A percentile compares a stretch with the other conserved stretches of the same genome.
phyloP scores from a whole-genome alignment of 169 alveolate species.

The Theileria annulata region DNA sequence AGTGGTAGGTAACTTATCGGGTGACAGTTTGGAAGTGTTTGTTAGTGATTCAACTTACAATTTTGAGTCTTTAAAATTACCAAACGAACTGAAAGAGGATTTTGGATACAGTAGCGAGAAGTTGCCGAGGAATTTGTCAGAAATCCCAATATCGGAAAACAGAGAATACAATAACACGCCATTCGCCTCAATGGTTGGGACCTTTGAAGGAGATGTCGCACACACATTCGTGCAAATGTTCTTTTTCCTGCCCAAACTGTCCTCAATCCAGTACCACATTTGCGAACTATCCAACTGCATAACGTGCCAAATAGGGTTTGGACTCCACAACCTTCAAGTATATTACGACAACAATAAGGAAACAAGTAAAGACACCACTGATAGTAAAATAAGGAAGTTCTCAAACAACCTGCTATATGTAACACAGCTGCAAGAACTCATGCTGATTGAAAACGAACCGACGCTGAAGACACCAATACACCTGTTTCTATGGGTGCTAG shows the following conservation, averaged over 20 bases:
- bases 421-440: conserved; percentile 58
- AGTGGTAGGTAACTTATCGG: background rate
- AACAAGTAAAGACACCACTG: background rate
- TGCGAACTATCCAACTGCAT: conserved; percentile 60
- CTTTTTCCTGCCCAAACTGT: conserved; percentile 53
- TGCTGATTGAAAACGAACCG: conserved; percentile 49
- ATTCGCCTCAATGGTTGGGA: conserved; percentile 55
- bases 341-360: conserved; percentile 37
- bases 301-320: conserved; percentile 64
- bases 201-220: conserved; percentile 54
- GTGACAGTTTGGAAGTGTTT: conserved; percentile 22
- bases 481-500: conserved; percentile 57
- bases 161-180: conserved; percentile 30
- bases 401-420: conserved; percentile 27
- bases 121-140: conserved; percentile 25
- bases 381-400: conserved; percentile 7
- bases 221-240: conserved; percentile 61
- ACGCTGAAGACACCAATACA: conserved; percentile 31
- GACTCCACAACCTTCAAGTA: conserved; percentile 40
- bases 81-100: background rate
- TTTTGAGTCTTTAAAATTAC: conserved; percentile 9
- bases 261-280: conserved; percentile 42
- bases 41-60: conserved; percentile 40
- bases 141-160: conserved; percentile 1
- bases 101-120: background rate